Evolutionary conservation across 176 grass and related monocot species (phyloP).

Genomic region (Hordeum marinum): DNA sequence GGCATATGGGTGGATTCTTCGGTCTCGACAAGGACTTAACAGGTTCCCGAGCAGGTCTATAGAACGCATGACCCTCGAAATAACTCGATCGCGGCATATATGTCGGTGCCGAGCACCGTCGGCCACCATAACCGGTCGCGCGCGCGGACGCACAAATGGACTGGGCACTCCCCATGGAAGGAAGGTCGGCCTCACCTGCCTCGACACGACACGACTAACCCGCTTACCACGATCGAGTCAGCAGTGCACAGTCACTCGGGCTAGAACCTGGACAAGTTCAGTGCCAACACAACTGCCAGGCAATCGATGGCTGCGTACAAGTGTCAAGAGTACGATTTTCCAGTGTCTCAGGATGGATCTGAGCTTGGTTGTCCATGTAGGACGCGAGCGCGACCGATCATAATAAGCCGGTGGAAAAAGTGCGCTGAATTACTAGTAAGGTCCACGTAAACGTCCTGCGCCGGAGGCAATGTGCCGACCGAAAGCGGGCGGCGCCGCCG

Average conservation of each 20-base stretch:
- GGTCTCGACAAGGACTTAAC: no score
- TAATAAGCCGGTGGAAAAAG: background rate
- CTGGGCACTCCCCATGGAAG: background rate
- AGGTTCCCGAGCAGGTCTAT: background rate
- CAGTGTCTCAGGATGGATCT: background rate
- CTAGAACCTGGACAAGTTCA: background rate
- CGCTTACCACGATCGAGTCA: background rate
- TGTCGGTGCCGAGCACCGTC: background rate
- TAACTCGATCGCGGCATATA: background rate
- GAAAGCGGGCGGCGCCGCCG: background rate
- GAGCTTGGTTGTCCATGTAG: background rate
- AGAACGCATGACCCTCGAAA: background rate
- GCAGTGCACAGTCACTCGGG: background rate
- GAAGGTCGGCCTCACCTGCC: background rate
- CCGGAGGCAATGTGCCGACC: background rate
- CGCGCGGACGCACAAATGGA: background rate
- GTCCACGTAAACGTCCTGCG: background rate
- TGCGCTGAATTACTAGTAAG: background rate
- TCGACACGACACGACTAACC: background rate
- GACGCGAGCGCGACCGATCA: background rate
- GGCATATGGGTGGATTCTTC: no score
- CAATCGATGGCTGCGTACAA: background rate
- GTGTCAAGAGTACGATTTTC: background rate
- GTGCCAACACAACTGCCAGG: background rate
- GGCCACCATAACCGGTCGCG: background rate